Evolutionary conservation across 129 eudicot species (phyloP).

Genomic region (Helianthus tuberosus): DNA sequence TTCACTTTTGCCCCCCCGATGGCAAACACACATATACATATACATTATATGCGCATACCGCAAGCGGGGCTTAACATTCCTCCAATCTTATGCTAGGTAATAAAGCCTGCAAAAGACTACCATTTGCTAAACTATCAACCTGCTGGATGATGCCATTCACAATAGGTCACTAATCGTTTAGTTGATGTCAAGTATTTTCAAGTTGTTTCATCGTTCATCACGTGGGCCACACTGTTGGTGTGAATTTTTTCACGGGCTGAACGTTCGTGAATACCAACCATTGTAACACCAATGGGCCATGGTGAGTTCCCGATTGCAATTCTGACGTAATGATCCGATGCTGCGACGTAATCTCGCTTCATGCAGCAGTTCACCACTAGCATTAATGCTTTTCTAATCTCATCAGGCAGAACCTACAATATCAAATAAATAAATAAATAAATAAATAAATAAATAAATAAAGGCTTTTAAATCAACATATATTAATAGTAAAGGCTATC

Average conservation of each 20-base stretch:
- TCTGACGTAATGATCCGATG: slow-evolving; percentile 89
- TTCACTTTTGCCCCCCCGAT: no score
- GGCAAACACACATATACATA: no score
- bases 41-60: no score
- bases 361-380: slow-evolving; percentile 77
- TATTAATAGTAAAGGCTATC: no score
- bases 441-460: no score
- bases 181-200: slow-evolving; percentile 89
- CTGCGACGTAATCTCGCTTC: slow-evolving; percentile 85
- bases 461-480: no score
- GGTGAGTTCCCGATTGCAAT: slow-evolving; percentile 98
- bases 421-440: neutral
- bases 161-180: slow-evolving; percentile 88
- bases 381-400: slow-evolving; percentile 75
- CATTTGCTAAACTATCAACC: slow-evolving; percentile 82
- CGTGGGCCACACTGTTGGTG: slow-evolving; percentile 99
- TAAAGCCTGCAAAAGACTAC: slow-evolving; percentile 73
- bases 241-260: slow-evolving; percentile 97
- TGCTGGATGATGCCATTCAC: slow-evolving; percentile 91
- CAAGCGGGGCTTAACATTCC: no score
- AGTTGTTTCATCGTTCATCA: slow-evolving; percentile 98
- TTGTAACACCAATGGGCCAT: slow-evolving; percentile 99
- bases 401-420: slow-evolving; percentile 80
- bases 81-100: slow-evolving; percentile 46
- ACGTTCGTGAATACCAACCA: slow-evolving; percentile 99